Evolutionary conservation across 352 stramenopile species (phyloP).

Genomic region (Pythium coloratum): DNA sequence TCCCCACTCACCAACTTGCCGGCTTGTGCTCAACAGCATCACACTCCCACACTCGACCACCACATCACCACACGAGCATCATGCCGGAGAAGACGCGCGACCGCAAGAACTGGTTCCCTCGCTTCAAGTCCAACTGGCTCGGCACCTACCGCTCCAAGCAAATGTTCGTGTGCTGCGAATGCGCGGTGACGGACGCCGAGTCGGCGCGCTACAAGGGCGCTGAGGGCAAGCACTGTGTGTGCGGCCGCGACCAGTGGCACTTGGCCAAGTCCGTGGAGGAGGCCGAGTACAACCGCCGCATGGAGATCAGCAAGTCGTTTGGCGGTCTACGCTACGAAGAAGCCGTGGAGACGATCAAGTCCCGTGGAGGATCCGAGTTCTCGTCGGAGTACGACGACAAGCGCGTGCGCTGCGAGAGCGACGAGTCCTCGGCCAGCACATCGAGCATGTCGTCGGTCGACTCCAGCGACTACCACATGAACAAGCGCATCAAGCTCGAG

Average conservation of each 20-base stretch:
- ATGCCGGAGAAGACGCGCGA: conserved; percentile 84
- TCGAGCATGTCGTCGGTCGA: conserved; percentile 25
- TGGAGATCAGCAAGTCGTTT: conserved; percentile 82
- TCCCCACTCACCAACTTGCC: conserved; percentile 20
- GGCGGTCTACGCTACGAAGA: conserved; percentile 85
- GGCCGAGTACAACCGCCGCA: conserved; percentile 80
- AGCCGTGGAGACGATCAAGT: conserved; percentile 58
- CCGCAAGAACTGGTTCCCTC: conserved; percentile 85
- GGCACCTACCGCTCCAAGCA: conserved; percentile 85
- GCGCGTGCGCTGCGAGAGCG: conserved; percentile 40
- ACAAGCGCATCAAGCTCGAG: conserved; percentile 28
- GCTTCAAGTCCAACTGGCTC: conserved; percentile 89
- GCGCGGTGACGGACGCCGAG: conserved; percentile 48
- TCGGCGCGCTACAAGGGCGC: conserved; percentile 70
- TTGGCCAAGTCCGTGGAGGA: conserved; percentile 81
- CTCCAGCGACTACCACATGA: conserved; percentile 16
- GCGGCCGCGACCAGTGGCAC: conserved; percentile 82
- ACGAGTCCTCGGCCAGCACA: conserved; percentile 29
- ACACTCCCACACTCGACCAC: not conserved
- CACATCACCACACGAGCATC: conserved; percentile 5
- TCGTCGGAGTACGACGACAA: conserved; percentile 43
- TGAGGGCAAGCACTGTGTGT: conserved; percentile 80
- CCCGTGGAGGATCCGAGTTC: conserved; percentile 54
- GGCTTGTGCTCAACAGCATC: not conserved
- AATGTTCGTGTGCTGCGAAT: conserved; percentile 87